Evolutionary conservation across 139 green algal species (phyloP), one percentile per base, ranked within the genome.

Genomic region (Auxenochlorella protothecoides): DNA sequence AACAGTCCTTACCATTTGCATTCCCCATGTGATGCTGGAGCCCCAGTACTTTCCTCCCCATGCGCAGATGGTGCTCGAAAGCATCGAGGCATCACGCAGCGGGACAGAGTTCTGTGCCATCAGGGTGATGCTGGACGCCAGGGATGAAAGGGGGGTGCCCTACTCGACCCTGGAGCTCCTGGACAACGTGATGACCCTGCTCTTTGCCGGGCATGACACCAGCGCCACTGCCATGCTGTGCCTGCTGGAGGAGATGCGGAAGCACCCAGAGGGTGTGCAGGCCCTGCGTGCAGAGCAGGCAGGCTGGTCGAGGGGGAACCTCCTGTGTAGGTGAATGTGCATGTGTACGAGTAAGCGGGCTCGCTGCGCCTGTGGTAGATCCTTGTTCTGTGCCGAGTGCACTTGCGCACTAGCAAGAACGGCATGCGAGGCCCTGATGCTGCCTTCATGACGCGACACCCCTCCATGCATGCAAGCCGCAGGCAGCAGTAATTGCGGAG

Each of bases 141-240:
- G 11, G 57, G 9, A 9, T 9, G 9, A 62, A 11, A 0, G 0
- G 9, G 57, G 57, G 9, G 57, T 15, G 57, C 57, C 9, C 57
- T 62, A 15, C 57, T 9, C 9, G 9, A 11, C 57, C 9, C 57
- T 15, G 9, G 57, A 62, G 57, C 57, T 62, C 57, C 9, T 62
- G 57, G 93, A 98, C 75, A 92, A 97, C 75, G 81, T 98, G 15
- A 96, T 98, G 92, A 94, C 86, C 63, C 89, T 93, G 79, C 83
- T 88, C 59, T 88, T 91, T 71, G 86, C 86, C 16, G 84, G 84
- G n/a, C 77, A 80, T 64, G 93, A 97, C 84, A 97, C 93, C 7
- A 97, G 91, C 15, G 90, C 92, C 3, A 90, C 93, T 3, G 89
- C 27, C 27, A 55, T 75, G 3, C 52, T 44, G 15, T 63, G 63